Conservation (phyloP, 1,284 basidiomycete genomes). For the Acaromyces ingoldii region DNA sequence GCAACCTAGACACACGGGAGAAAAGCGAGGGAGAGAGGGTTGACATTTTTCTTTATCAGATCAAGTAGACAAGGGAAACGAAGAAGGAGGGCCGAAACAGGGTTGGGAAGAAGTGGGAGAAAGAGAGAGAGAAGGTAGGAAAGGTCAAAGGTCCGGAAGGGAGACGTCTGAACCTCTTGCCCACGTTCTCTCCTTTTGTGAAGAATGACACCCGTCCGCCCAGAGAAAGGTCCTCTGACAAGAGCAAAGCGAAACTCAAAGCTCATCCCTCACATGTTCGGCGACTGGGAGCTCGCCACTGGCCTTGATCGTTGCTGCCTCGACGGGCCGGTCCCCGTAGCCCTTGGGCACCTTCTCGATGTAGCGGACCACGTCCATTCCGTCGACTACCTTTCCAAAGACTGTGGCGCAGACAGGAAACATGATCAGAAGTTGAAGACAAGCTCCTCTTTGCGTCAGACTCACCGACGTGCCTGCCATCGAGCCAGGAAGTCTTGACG, state of each 20-base stretch:
- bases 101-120: not conserved
- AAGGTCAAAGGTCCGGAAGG: not conserved
- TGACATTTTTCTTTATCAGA: no score
- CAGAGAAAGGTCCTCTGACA: not conserved
- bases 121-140: not conserved
- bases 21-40: not conserved
- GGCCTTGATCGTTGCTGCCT: slow-evolving; percentile 35
- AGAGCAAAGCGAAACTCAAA: slow-evolving; percentile 13
- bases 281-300: slow-evolving; percentile 32
- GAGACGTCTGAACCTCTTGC: not conserved
- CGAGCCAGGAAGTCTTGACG: slow-evolving; percentile 60
- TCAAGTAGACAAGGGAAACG: not conserved
- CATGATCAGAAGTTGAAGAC: not conserved
- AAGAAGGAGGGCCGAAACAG: not conserved
- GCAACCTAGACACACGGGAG: not conserved
- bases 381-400: slow-evolving; percentile 22
- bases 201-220: no score
- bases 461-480: slow-evolving; percentile 55
- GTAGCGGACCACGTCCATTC: slow-evolving; percentile 26
- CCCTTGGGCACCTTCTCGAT: slow-evolving; percentile 38
- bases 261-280: slow-evolving; percentile 41
- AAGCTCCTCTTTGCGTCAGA: not conserved
- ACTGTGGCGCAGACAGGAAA: slow-evolving; percentile 2
- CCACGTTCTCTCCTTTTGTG: not conserved
- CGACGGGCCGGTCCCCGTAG: slow-evolving; percentile 32